Conservation (phyloP, 2,329 filamentous ascomycete genomes). For the Waltergamsia citrina region DNA sequence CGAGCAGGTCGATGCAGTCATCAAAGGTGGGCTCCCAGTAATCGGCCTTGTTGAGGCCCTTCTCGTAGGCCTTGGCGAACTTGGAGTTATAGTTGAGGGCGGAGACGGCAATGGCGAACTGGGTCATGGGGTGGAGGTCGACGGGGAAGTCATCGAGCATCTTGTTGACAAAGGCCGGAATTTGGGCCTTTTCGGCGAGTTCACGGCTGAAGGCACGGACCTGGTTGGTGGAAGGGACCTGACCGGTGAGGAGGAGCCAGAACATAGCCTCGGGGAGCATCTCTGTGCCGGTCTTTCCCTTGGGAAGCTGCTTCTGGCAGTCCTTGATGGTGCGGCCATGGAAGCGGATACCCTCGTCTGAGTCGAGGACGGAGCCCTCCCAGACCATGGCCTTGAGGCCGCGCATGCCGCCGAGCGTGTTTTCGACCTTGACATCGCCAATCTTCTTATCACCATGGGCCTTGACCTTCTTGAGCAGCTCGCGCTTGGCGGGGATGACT, state of each 20-base stretch:
- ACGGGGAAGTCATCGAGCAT: slow-evolving; percentile 85
- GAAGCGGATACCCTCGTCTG: slow-evolving; percentile 96
- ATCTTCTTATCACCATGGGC: slow-evolving; percentile 71
- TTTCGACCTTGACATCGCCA: slow-evolving; percentile 88
- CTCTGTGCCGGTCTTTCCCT: slow-evolving; percentile 84
- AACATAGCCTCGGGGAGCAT: slow-evolving; percentile 99
- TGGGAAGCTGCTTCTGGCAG: slow-evolving; percentile 87
- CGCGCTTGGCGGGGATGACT: slow-evolving; percentile 84
- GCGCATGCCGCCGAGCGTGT: slow-evolving; percentile 92
- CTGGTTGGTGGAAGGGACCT: slow-evolving; percentile 77
- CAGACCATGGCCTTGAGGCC: slow-evolving; percentile 97
- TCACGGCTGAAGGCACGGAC: slow-evolving; percentile 76
- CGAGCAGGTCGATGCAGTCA: slow-evolving; percentile 85
- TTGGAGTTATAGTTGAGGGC: slow-evolving; percentile 92
- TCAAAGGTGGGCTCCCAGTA: slow-evolving; percentile 99
- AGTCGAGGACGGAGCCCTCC: slow-evolving; percentile 95
- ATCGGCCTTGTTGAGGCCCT: slow-evolving; percentile 85
- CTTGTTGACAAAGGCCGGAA: slow-evolving; percentile 76
- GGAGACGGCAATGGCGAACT: slow-evolving; percentile 89
- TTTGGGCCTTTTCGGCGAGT: slow-evolving; percentile 73
- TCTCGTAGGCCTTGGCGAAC: slow-evolving; percentile 88
- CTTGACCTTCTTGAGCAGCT: slow-evolving; percentile 91
- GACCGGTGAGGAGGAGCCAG: slow-evolving; percentile 91
- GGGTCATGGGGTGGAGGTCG: slow-evolving; percentile 95
- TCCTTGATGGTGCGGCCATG: slow-evolving; percentile 97